phyloP scores from a whole-genome alignment of 75 land plant genomes.

The Cryptomeria japonica region DNA sequence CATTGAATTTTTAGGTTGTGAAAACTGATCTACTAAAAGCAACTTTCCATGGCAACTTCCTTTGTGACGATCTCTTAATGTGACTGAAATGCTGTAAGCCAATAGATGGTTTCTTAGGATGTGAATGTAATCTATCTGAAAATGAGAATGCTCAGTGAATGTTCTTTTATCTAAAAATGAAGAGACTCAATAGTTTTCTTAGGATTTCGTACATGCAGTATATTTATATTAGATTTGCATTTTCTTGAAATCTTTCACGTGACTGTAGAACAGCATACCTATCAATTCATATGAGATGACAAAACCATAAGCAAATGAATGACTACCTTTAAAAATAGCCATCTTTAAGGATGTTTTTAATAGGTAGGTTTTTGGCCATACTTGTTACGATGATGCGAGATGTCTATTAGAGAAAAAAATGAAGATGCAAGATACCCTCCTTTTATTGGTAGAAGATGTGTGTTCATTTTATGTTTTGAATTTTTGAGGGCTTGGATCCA shows the following conservation, averaged over 20 bases:
- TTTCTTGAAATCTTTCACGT: neutral
- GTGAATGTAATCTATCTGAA: neutral
- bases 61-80: neutral
- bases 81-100: neutral
- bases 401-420: no score
- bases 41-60: neutral
- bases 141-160: neutral
- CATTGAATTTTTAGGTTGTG: neutral
- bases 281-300: neutral
- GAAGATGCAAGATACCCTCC: neutral
- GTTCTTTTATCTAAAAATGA: no score
- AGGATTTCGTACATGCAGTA: no score
- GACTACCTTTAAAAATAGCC: no score
- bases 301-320: neutral
- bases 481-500: neutral
- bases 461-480: neutral
- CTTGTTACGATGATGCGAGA: neutral
- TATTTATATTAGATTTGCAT: no score
- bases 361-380: neutral
- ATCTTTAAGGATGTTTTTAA: neutral
- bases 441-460: neutral
- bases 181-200: no score
- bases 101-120: neutral
- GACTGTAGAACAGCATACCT: neutral
- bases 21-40: neutral